Conservation (phyloP, 306 rosid species). For the Rosa lucieae region DNA sequence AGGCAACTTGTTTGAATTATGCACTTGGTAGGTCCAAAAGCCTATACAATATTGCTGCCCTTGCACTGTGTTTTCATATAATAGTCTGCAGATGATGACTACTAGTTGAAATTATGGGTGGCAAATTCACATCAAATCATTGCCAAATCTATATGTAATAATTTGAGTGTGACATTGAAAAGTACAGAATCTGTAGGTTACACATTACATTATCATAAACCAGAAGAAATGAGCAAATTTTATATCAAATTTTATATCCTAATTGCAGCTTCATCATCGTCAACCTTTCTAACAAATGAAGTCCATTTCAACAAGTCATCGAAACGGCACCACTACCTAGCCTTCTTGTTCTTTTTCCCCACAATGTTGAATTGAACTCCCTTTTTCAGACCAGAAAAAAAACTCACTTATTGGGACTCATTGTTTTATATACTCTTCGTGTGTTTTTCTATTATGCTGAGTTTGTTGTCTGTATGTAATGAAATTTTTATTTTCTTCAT, state of each 20-base stretch:
- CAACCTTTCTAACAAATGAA: background rate
- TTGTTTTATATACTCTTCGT: too few relatives aligned
- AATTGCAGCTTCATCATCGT: background rate
- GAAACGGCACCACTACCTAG: background rate
- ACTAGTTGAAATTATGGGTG: constrained; percentile 39
- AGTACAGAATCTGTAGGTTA: background rate
- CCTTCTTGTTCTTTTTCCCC: too few relatives aligned
- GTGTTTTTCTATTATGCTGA: too few relatives aligned
- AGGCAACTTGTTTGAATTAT: constrained; percentile 53
- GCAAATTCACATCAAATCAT: constrained; percentile 61
- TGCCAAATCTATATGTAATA: constrained; percentile 38
- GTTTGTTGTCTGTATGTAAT: too few relatives aligned
- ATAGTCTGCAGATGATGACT: constrained; percentile 24
- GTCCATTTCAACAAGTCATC: background rate
- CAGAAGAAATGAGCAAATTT: background rate
- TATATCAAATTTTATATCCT: too few relatives aligned
- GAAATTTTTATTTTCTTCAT: too few relatives aligned
- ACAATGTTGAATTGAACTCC: too few relatives aligned
- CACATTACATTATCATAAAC: background rate
- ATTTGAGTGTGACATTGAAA: constrained; percentile 26
- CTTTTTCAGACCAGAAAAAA: too few relatives aligned
- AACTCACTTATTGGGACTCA: too few relatives aligned
- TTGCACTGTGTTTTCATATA: constrained; percentile 43
- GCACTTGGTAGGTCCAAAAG: constrained; percentile 32
- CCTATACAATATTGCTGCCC: constrained; percentile 18